Evolutionary conservation across 139 green algal species (phyloP), one percentile per base, ranked within the genome.

Genomic region (Chlamydomonas sphaeroides): DNA sequence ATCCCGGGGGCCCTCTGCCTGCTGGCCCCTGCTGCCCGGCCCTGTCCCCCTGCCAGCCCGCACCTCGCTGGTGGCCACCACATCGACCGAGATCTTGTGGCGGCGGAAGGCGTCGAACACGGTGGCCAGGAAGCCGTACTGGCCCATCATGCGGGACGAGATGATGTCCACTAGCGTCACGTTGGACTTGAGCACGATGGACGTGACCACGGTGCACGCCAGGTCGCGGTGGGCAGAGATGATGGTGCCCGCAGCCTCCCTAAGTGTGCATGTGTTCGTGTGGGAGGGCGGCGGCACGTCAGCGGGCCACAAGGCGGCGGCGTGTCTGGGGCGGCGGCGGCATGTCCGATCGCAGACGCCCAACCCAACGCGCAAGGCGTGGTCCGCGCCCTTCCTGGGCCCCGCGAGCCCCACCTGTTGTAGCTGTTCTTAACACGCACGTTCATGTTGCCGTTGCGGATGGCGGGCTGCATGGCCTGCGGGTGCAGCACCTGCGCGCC

Each of bases 361-460:
- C n/a, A n/a, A n/a, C n/a, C n/a, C n/a, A n/a, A n/a, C n/a, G n/a
- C n/a, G n/a, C n/a, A n/a, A n/a, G n/a, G n/a, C n/a, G n/a, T n/a
- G n/a, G n/a, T n/a, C n/a, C n/a, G n/a, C n/a, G n/a, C n/a, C n/a
- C n/a, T n/a, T n/a, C n/a, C n/a, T n/a, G n/a, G n/a, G n/a, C n/a
- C n/a, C n/a, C n/a, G n/a, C n/a, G n/a, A n/a, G n/a, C n/a, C 45
- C 21, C 38, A 90, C 87, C 93, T 84, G 89, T 99, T 99, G 91
- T 99, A 99, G 39, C 91, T 96, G 89, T 99, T 99, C 90, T 98
- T 99, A 23, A 99, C 97, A 23, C 97, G 91, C 35, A 99, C 97
- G 33, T 83, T 86, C 87, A 98, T 93, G 38, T 87, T 70, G 56
- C 86, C 83, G 30, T 56, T 61, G 45, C 95, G 88, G 76, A 94